These are phyloP conservation scores for Phytophthora constricta DNA, from an alignment of 352 stramenopile species.

Conservation along the genomic window DNA sequence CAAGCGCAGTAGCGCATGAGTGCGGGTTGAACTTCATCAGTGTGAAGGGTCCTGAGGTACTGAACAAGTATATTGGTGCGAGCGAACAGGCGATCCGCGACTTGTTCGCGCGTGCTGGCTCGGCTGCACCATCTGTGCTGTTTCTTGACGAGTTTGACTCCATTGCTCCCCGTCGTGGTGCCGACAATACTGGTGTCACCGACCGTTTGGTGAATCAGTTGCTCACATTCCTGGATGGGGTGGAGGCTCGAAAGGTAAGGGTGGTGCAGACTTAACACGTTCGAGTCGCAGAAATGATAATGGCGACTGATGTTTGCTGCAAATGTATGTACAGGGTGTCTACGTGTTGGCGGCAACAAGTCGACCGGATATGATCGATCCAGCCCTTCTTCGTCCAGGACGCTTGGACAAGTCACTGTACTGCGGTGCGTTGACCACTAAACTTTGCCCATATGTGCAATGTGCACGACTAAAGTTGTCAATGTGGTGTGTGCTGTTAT, in stretches of 20 bases:
- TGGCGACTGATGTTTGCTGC: slow-evolving; percentile 11
- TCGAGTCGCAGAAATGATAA: background rate
- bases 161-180: slow-evolving; percentile 93
- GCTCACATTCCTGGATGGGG: slow-evolving; percentile 97
- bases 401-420: slow-evolving; percentile 96
- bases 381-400: slow-evolving; percentile 93
- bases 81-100: slow-evolving; percentile 91
- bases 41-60: slow-evolving; percentile 90
- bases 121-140: slow-evolving; percentile 78
- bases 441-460: background rate
- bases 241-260: slow-evolving; percentile 88
- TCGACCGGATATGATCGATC: slow-evolving; percentile 97
- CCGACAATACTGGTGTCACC: slow-evolving; percentile 95
- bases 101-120: slow-evolving; percentile 79
- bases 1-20: slow-evolving; percentile 88
- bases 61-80: slow-evolving; percentile 92
- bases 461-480: background rate
- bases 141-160: slow-evolving; percentile 96
- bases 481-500: slow-evolving; percentile 17
- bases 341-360: slow-evolving; percentile 97
- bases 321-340: slow-evolving; percentile 62
- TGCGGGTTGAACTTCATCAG: slow-evolving; percentile 91
- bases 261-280: background rate
- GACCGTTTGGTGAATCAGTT: slow-evolving; percentile 98
- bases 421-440: slow-evolving; percentile 49